These are phyloP conservation scores for Colletotrichum sp. DNA, from an alignment of 2,329 filamentous ascomycete genomes.

Conservation along the genomic window DNA sequence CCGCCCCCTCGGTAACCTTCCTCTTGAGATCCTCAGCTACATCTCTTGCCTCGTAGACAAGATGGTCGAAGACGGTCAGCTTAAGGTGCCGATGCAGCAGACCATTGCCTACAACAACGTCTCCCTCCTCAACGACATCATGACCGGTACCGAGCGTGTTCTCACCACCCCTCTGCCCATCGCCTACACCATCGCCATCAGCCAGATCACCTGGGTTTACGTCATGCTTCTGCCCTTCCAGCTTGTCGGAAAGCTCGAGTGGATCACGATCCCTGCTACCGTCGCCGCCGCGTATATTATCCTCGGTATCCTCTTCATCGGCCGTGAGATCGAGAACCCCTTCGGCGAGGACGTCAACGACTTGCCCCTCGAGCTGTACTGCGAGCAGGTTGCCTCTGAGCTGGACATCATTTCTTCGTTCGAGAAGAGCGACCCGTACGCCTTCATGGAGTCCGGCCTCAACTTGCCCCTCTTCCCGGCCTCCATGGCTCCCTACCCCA, in stretches of 20 bases:
- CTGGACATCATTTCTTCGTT: slow-evolving; percentile 70
- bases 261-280: slow-evolving; percentile 80
- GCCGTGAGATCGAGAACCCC: slow-evolving; percentile 83
- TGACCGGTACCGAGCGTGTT: slow-evolving; percentile 77
- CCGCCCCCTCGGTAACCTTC: slow-evolving; percentile 80
- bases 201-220: slow-evolving; percentile 87
- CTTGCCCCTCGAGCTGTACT: slow-evolving; percentile 77
- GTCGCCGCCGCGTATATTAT: slow-evolving; percentile 81
- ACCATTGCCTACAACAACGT: slow-evolving; percentile 66
- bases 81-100: slow-evolving; percentile 63
- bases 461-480: slow-evolving; percentile 65
- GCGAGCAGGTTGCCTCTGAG: slow-evolving; percentile 75
- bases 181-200: slow-evolving; percentile 84
- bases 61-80: slow-evolving; percentile 59
- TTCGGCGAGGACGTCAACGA: slow-evolving; percentile 88
- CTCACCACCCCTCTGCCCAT: slow-evolving; percentile 83
- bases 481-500: slow-evolving; percentile 39
- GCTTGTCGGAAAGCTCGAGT: slow-evolving; percentile 66
- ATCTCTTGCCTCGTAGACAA: slow-evolving; percentile 70
- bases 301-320: slow-evolving; percentile 75
- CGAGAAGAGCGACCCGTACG: slow-evolving; percentile 28
- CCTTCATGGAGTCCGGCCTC: slow-evolving; percentile 37
- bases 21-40: slow-evolving; percentile 80
- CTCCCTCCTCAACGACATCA: slow-evolving; percentile 71
- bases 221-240: slow-evolving; percentile 84